Evolutionary conservation across 2,329 filamentous ascomycete genomes (phyloP).

Genomic region (Neofusicoccum parvum): DNA sequence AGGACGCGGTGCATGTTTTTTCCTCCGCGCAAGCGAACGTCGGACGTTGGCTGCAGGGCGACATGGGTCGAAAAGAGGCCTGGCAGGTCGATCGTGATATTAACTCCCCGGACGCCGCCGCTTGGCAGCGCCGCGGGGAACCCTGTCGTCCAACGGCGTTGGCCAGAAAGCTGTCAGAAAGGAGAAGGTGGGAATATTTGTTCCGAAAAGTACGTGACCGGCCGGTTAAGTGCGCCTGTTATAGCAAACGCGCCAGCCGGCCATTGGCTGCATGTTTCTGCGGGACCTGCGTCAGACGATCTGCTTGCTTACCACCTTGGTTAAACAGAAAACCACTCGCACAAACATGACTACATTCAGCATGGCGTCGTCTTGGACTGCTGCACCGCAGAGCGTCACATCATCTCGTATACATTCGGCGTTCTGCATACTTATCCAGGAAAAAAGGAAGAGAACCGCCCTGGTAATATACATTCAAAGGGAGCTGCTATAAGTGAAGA

Average conservation of each 20-base stretch:
- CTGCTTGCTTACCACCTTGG: no score
- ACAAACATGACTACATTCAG: neutral
- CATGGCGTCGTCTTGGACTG: neutral
- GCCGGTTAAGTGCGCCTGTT: neutral
- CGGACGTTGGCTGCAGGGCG: neutral
- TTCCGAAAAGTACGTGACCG: neutral
- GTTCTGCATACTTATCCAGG: slow-evolving; percentile 10
- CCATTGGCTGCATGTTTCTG: neutral
- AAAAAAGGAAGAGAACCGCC: slow-evolving; percentile 8
- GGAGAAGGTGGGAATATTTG: neutral
- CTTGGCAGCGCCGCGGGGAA: slow-evolving; percentile 10
- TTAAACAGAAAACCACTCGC: neutral
- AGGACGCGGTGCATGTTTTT: no score
- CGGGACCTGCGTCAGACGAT: neutral
- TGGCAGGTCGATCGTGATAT: slow-evolving; percentile 9
- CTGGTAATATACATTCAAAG: slow-evolving; percentile 6
- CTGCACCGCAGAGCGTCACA: neutral
- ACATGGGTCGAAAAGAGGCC: neutral
- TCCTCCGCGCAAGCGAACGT: neutral
- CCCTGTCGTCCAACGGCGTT: neutral
- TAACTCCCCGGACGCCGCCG: neutral
- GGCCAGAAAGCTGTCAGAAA: neutral
- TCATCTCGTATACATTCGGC: slow-evolving; percentile 6
- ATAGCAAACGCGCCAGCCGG: neutral
- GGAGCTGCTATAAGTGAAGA: neutral